These are phyloP conservation scores for Kuraishia molischiana DNA, from an alignment of 805 yeast species.

Conservation along the genomic window DNA sequence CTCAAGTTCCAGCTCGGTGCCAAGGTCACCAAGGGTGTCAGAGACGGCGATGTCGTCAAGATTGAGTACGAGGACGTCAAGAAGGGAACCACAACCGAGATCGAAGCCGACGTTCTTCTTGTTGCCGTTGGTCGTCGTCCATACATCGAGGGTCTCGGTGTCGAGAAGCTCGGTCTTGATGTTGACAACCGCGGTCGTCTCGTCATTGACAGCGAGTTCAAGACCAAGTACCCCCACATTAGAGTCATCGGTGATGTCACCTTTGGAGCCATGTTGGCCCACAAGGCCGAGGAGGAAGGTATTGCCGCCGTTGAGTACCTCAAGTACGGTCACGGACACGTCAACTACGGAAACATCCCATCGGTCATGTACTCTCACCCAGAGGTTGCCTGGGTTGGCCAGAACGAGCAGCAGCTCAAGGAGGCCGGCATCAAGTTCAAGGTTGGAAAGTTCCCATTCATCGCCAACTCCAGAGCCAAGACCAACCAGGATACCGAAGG, in stretches of 20 bases:
- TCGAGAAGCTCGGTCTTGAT: slow-evolving; percentile 85
- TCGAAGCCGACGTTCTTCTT: slow-evolving; percentile 87
- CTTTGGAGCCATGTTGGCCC: slow-evolving; percentile 98
- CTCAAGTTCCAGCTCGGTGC: slow-evolving; percentile 86
- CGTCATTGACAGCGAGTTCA: slow-evolving; percentile 88
- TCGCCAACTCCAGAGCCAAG: slow-evolving; percentile 99
- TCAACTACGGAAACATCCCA: slow-evolving; percentile 95
- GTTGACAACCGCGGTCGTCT: slow-evolving; percentile 87
- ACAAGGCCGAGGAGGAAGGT: slow-evolving; percentile 99
- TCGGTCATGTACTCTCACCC: slow-evolving; percentile 99
- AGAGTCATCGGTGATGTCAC: slow-evolving; percentile 98
- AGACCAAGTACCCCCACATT: slow-evolving; percentile 86
- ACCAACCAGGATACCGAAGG: slow-evolving; percentile 97
- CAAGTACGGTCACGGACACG: slow-evolving; percentile 93
- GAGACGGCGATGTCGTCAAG: slow-evolving; percentile 83
- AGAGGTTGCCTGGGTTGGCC: slow-evolving; percentile 99
- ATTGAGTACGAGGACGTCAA: slow-evolving; percentile 86
- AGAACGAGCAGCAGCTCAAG: slow-evolving; percentile 89
- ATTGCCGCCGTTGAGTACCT: slow-evolving; percentile 96
- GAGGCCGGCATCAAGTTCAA: slow-evolving; percentile 86
- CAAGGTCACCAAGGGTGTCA: slow-evolving; percentile 78
- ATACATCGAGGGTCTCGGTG: slow-evolving; percentile 79
- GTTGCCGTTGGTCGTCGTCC: slow-evolving; percentile 99
- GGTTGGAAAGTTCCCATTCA: slow-evolving; percentile 96
- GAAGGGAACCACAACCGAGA: slow-evolving; percentile 64